phyloP scores from a whole-genome alignment of 2,329 filamentous ascomycete species.

The Xylariales sp. region DNA sequence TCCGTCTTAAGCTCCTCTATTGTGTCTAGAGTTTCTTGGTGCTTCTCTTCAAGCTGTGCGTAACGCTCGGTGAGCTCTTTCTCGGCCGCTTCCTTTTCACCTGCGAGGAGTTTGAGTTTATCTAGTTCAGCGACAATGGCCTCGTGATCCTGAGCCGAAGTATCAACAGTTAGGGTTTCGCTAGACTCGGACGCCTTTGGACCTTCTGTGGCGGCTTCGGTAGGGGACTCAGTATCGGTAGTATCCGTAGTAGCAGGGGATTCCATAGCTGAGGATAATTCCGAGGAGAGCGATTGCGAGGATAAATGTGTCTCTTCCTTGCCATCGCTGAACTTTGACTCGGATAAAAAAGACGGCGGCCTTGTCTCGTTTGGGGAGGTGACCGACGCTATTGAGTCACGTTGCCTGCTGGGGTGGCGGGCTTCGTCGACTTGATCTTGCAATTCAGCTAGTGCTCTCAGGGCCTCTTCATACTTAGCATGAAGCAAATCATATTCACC shows the following conservation, averaged over 20 bases:
- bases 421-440: slow-evolving; percentile 87
- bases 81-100: slow-evolving; percentile 82
- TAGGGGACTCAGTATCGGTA: slow-evolving; percentile 67
- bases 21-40: slow-evolving; percentile 83
- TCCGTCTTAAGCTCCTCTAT: slow-evolving; percentile 93
- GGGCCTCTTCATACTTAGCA: slow-evolving; percentile 89
- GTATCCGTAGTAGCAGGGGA: slow-evolving; percentile 74
- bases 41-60: slow-evolving; percentile 82
- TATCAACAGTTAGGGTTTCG: slow-evolving; percentile 53
- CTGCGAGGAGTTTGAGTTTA: slow-evolving; percentile 74
- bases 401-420: slow-evolving; percentile 67
- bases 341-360: slow-evolving; percentile 86
- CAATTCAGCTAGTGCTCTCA: slow-evolving; percentile 83
- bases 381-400: slow-evolving; percentile 68
- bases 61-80: slow-evolving; percentile 81
- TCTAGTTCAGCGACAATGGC: slow-evolving; percentile 74
- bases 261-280: slow-evolving; percentile 88
- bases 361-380: slow-evolving; percentile 64
- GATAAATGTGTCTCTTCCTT: slow-evolving; percentile 77
- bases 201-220: slow-evolving; percentile 56
- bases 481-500: slow-evolving; percentile 85
- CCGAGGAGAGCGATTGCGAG: slow-evolving; percentile 92
- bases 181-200: slow-evolving; percentile 57
- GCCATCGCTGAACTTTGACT: slow-evolving; percentile 75
- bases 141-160: slow-evolving; percentile 53